Evolutionary conservation across 2,329 filamentous ascomycete genomes (phyloP).

Genomic region (Phialemonium atrogriseum): DNA sequence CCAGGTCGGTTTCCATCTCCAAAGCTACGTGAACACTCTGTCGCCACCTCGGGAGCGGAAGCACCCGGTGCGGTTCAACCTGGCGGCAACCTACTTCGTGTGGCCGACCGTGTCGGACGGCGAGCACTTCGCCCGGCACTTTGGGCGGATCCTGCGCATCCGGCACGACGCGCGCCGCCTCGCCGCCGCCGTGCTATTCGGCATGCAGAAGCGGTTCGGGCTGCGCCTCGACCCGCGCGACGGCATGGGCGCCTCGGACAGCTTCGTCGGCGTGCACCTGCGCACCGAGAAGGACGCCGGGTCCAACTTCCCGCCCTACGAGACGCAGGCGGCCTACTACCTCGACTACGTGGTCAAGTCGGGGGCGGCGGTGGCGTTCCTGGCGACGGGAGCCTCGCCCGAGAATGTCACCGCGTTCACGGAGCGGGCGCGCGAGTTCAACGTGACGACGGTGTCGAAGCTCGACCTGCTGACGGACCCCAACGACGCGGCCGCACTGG

Average conservation of each 20-base stretch:
- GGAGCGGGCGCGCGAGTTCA: slow-evolving; percentile 23
- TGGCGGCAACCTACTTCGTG: slow-evolving; percentile 17
- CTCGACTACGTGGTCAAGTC: slow-evolving; percentile 19
- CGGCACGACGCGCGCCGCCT: slow-evolving; percentile 24
- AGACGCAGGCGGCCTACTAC: slow-evolving; percentile 22
- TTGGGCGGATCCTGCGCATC: slow-evolving; percentile 29
- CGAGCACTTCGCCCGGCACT: slow-evolving; percentile 20
- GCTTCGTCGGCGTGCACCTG: slow-evolving; percentile 26
- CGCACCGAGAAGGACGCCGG: slow-evolving; percentile 23
- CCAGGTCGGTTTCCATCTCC: slow-evolving; percentile 15
- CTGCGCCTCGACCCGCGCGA: slow-evolving; percentile 17
- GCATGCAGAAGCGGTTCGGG: slow-evolving; percentile 18
- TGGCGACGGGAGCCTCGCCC: slow-evolving; percentile 30
- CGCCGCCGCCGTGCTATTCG: slow-evolving; percentile 24
- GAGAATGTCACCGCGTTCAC: slow-evolving; percentile 26
- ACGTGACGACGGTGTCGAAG: slow-evolving; percentile 32
- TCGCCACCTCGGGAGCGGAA: slow-evolving; percentile 17
- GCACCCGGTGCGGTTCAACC: slow-evolving; percentile 23
- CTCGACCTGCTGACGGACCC: slow-evolving; percentile 28
- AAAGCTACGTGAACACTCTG: slow-evolving; percentile 15
- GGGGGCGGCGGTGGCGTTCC: slow-evolving; percentile 27
- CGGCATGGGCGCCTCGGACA: slow-evolving; percentile 12
- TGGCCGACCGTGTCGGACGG: slow-evolving; percentile 24
- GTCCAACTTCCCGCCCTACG: slow-evolving; percentile 20
- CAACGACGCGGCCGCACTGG: slow-evolving; percentile 23